Conservation (phyloP, 176 grass and related monocot genomes). For the Hordeum vulgare region MorexV3_pseudomolecules_assembly NC_058519.1:36826405-36826904, state of each 20-base stretch:
- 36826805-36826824: conserved; percentile 23
- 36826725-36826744: conserved; percentile 18
- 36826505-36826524: background rate
- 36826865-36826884: background rate
- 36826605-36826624: background rate
- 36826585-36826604: background rate
- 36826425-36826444: no score
- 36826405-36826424: no score
- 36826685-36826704: background rate
- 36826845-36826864: conserved; percentile 10
- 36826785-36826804: conserved; percentile 34
- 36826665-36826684: background rate
- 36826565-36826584: background rate
- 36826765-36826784: background rate
- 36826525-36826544: background rate
- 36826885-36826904: conserved; percentile 6
- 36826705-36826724: conserved; percentile 39
- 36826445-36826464: no score
- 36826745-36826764: background rate
- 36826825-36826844: conserved; percentile 1
- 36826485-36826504: background rate
- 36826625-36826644: no score
- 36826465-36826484: background rate
- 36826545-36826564: background rate
- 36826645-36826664: background rate